A percentile compares a stretch with the other conserved stretches of the same genome.
These are phyloP conservation scores for Linnemannia exigua DNA, from an alignment of 192 early-diverging fungal species.

Conservation along the genomic window DNA sequence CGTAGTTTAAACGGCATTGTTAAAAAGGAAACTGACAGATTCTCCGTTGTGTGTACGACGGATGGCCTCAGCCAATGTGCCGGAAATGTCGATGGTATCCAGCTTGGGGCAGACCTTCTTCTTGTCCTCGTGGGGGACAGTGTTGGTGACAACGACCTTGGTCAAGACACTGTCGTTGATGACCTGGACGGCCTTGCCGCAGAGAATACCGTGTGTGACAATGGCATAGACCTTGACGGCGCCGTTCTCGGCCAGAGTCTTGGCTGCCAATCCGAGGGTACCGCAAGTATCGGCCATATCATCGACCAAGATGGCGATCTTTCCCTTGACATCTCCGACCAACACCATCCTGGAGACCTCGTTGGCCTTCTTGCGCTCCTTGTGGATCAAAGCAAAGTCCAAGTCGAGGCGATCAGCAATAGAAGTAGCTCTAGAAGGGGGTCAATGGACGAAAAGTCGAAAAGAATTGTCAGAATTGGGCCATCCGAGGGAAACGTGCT, in stretches of 20 bases:
- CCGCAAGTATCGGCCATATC: constrained; percentile 98
- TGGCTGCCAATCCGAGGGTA: constrained; percentile 91
- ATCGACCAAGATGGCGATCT: constrained; percentile 95
- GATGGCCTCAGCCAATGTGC: constrained; percentile 90
- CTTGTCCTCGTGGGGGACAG: constrained; percentile 86
- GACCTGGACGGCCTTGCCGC: constrained; percentile 92
- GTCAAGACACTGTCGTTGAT: constrained; percentile 83
- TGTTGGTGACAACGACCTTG: constrained; percentile 86
- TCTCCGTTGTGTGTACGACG: constrained; percentile 97
- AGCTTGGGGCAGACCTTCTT: constrained; percentile 83
- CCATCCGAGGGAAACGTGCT: not conserved
- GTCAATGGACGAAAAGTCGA: not conserved
- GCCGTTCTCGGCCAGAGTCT: constrained; percentile 90
- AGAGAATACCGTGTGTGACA: constrained; percentile 95
- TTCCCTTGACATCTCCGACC: constrained; percentile 93
- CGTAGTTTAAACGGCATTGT: constrained; percentile 50
- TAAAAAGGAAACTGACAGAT: constrained; percentile 88
- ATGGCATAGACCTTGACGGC: constrained; percentile 95
- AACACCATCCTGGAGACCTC: constrained; percentile 93
- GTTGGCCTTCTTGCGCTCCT: constrained; percentile 94
- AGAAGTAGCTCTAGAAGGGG: constrained; percentile 72
- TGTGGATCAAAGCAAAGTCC: constrained; percentile 98
- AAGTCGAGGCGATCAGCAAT: constrained; percentile 92
- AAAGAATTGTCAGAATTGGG: constrained; percentile 4
- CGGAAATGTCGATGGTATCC: constrained; percentile 86